Percentiles rank a stretch among this genome's conserved stretches.
Evolutionary conservation across 108 stramenopile genomes (phyloP).

Genomic region (Heterococcus sp.): DNA sequence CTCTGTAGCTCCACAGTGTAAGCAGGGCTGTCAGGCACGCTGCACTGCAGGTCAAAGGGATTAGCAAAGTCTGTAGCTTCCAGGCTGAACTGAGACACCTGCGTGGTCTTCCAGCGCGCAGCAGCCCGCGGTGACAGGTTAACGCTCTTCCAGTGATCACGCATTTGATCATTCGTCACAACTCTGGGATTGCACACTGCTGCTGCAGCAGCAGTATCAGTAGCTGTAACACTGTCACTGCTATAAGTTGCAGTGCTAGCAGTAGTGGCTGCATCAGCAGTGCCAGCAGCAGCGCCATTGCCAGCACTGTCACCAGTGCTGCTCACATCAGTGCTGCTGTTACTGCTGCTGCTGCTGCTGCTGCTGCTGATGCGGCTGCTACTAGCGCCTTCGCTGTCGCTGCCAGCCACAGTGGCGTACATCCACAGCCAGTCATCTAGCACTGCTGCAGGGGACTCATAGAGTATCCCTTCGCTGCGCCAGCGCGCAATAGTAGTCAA

Average conservation of each 20-base stretch:
- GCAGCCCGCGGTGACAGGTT: background rate
- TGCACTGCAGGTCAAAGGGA: too few species aligned
- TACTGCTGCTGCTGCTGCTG: background rate
- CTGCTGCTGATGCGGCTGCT: too few species aligned
- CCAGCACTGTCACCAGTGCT: too few species aligned
- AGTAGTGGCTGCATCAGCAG: too few species aligned
- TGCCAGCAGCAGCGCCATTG: background rate
- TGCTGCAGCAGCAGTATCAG: background rate
- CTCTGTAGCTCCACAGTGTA: background rate
- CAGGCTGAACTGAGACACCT: background rate
- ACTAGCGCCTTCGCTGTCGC: background rate
- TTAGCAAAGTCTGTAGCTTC: too few species aligned
- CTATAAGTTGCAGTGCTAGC: too few species aligned
- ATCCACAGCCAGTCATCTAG: background rate
- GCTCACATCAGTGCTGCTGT: too few species aligned
- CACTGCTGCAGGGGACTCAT: background rate
- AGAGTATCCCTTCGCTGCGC: background rate
- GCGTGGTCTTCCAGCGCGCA: background rate
- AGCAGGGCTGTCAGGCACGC: background rate
- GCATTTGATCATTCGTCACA: background rate
- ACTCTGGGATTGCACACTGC: background rate
- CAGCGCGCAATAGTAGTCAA: background rate
- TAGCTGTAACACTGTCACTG: background rate
- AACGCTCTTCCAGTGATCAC: background rate
- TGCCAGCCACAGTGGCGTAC: background rate